Percentiles rank a stretch among this genome's conserved stretches.
Conservation (phyloP, 345 rosid genomes). For the Gossypium anomalum region DNA sequence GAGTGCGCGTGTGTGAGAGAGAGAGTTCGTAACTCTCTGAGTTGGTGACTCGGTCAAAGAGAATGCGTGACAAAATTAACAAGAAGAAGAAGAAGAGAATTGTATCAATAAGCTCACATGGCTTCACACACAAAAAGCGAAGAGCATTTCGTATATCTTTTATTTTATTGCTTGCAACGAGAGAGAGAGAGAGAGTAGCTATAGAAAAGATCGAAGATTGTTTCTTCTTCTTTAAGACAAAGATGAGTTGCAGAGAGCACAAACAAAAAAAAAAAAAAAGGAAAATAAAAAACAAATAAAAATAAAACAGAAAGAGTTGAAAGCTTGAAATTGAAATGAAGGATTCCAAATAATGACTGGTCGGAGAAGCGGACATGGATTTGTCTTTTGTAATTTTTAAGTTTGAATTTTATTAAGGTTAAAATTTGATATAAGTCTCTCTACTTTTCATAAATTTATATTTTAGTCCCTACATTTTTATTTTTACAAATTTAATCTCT, state of each 20-base stretch:
- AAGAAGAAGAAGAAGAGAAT: conserved; percentile 29
- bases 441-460: too few species aligned
- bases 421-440: too few species aligned
- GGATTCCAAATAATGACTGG: conserved; percentile 13
- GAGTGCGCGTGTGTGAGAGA: conserved; percentile 12
- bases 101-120: conserved; percentile 87
- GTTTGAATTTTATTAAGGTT: neutral
- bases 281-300: neutral
- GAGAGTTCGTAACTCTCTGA: conserved; percentile 28
- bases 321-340: conserved; percentile 18
- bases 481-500: too few species aligned
- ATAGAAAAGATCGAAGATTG: conserved; percentile 26
- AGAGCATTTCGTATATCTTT: conserved; percentile 25
- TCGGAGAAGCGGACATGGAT: conserved; percentile 23
- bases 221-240: conserved; percentile 74
- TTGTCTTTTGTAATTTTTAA: conserved; percentile 9
- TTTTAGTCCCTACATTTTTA: too few species aligned
- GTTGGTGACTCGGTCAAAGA: conserved; percentile 32
- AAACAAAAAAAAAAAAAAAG: neutral
- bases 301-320: neutral
- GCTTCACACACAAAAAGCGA: conserved; percentile 47
- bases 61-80: conserved; percentile 15
- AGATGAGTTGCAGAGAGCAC: conserved; percentile 39
- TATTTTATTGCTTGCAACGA: conserved; percentile 10
- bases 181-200: neutral